Conservation (phyloP, 805 yeast species). For the Phaffomyces antillensis region DNA sequence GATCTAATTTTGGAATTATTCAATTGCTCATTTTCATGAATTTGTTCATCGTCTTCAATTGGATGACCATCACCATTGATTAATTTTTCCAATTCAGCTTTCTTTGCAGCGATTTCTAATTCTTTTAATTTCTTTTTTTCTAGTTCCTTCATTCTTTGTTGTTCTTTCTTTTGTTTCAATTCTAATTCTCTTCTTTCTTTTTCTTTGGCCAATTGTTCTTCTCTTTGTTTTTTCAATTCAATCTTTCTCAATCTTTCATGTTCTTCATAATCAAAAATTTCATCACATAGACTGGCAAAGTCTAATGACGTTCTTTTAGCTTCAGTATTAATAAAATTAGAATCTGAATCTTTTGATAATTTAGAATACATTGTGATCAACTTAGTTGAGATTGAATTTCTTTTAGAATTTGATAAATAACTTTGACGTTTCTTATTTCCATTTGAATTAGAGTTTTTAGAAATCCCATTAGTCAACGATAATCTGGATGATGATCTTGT, state of each 20-base stretch:
- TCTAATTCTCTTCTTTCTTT: constrained; percentile 18
- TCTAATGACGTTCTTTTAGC: constrained; percentile 72
- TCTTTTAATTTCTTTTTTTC: constrained; percentile 20
- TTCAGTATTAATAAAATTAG: constrained; percentile 66
- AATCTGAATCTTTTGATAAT: constrained; percentile 50
- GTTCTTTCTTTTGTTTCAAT: constrained; percentile 7
- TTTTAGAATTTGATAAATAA: constrained; percentile 34
- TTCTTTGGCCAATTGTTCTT: constrained; percentile 19
- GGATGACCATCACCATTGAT: constrained; percentile 12
- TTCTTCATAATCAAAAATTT: constrained; percentile 65
- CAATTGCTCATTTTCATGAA: constrained; percentile 4
- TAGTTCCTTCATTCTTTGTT: constrained; percentile 8
- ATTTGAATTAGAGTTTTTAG: constrained; percentile 8
- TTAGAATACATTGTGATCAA: constrained; percentile 68
- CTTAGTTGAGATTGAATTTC: constrained; percentile 68
- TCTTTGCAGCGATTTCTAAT: constrained; percentile 20
- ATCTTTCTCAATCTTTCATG: constrained; percentile 49
- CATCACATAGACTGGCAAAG: constrained; percentile 72
- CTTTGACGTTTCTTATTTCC: constrained; percentile 25
- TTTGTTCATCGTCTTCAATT: constrained; percentile 5
- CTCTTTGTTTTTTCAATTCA: constrained; percentile 20
- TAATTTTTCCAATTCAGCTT: constrained; percentile 9
- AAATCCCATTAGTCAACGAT: constrained; percentile 16
- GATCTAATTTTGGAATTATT: constrained; percentile 25
- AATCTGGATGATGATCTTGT: constrained; percentile 7